Evolutionary conservation across 495 filamentous ascomycete genomes (phyloP).

Genomic region (Aspergillus steynii): DNA sequence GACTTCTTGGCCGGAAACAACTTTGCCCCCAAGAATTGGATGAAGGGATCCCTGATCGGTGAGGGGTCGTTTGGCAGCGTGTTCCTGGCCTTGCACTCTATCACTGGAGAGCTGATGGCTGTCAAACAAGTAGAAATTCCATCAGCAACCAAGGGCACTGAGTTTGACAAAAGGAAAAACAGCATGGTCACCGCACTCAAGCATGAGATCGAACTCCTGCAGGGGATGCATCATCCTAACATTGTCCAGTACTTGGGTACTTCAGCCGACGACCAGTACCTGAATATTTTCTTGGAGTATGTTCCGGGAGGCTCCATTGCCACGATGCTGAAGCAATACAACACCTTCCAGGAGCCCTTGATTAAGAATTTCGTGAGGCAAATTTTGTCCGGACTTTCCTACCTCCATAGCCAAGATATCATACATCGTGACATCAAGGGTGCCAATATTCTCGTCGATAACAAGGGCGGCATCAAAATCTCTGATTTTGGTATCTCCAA

Average conservation of each 20-base stretch:
- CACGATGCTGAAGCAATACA: conserved; percentile 97
- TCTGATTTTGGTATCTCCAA: conserved; percentile 99
- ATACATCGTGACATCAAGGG: conserved; percentile 99
- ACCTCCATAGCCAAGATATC: conserved; percentile 92
- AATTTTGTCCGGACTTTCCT: conserved; percentile 91
- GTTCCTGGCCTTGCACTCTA: conserved; percentile 92
- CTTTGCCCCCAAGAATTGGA: conserved; percentile 96
- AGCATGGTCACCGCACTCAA: conserved; percentile 97
- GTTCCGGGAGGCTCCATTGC: conserved; percentile 97
- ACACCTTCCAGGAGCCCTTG: conserved; percentile 86
- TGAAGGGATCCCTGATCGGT: conserved; percentile 96
- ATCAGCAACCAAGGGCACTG: conserved; percentile 71
- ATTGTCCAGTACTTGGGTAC: conserved; percentile 98
- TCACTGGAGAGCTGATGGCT: conserved; percentile 96
- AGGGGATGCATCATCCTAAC: conserved; percentile 92
- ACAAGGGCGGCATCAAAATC: conserved; percentile 98
- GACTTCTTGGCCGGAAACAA: conserved; percentile 87
- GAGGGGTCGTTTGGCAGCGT: conserved; percentile 97
- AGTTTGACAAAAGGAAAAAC: conserved; percentile 87
- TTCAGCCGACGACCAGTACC: conserved; percentile 82
- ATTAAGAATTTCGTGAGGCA: conserved; percentile 97
- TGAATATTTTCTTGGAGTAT: conserved; percentile 99
- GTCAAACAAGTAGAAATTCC: conserved; percentile 98
- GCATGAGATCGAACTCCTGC: conserved; percentile 90
- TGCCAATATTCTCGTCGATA: conserved; percentile 97